A percentile compares a stretch with the other conserved stretches of the same genome.
Conservation (phyloP, 108 stramenopile species). For the Nitzschia inconspicua region DNA sequence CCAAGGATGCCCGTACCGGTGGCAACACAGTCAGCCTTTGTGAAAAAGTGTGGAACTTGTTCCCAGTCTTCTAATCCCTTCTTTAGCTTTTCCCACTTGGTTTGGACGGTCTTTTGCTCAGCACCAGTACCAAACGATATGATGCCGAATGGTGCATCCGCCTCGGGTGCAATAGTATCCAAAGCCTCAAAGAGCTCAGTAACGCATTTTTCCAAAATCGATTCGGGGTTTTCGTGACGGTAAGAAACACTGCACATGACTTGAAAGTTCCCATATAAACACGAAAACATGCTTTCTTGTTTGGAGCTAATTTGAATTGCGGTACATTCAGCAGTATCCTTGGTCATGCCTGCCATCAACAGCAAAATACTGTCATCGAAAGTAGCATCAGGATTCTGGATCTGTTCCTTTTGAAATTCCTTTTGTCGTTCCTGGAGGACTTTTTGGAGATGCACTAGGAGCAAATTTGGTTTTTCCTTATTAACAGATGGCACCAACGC, state of each 20-base stretch:
- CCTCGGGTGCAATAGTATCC: slow-evolving; percentile 60
- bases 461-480: slow-evolving; percentile 20
- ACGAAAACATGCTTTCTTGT: slow-evolving; percentile 12
- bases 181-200: slow-evolving; percentile 51
- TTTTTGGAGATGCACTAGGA: slow-evolving; percentile 20
- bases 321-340: slow-evolving; percentile 45
- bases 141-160: slow-evolving; percentile 60
- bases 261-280: slow-evolving; percentile 46
- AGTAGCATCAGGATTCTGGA: slow-evolving; percentile 29
- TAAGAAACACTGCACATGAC: slow-evolving; percentile 53
- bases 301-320: slow-evolving; percentile 46
- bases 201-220: slow-evolving; percentile 44
- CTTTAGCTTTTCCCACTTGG: slow-evolving; percentile 33
- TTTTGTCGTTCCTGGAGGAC: slow-evolving; percentile 21
- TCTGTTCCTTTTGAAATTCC: slow-evolving; percentile 22
- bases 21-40: slow-evolving; percentile 61
- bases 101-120: slow-evolving; percentile 46
- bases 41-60: slow-evolving; percentile 48
- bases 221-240: slow-evolving; percentile 42
- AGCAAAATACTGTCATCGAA: slow-evolving; percentile 40
- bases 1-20: slow-evolving; percentile 69
- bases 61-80: slow-evolving; percentile 62
- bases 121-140: slow-evolving; percentile 60
- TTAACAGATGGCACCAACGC: slow-evolving; percentile 38
- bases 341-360: slow-evolving; percentile 37